Percentiles rank a stretch among this genome's conserved stretches.
These are phyloP conservation scores for Moesziomyces sp. DNA, from an alignment of 1,284 basidiomycete genomes.

Conservation along the genomic window DNA sequence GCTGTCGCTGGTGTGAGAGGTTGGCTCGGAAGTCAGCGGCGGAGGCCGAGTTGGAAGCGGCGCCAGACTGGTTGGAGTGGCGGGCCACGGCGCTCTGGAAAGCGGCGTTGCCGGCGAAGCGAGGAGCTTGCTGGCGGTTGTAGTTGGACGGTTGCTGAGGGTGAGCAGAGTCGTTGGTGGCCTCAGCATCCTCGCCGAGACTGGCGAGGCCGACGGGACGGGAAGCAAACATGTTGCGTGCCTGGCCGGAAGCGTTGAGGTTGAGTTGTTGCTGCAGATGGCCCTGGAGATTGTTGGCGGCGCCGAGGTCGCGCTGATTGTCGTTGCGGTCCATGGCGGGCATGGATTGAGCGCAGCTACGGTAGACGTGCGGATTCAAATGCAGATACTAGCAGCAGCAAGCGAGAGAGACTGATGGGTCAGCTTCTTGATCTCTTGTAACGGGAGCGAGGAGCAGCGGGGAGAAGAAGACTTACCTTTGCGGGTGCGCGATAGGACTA, in stretches of 20 bases:
- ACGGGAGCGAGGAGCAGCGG: too few species aligned
- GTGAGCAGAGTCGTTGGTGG: slow-evolving; percentile 15
- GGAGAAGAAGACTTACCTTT: too few species aligned
- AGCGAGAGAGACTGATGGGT: neutral
- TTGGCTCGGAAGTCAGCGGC: slow-evolving; percentile 34
- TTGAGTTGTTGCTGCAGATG: slow-evolving; percentile 62
- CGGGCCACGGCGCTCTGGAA: slow-evolving; percentile 61
- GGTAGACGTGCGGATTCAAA: neutral
- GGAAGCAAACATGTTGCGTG: slow-evolving; percentile 44
- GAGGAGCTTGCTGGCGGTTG: slow-evolving; percentile 49
- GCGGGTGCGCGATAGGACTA: too few species aligned
- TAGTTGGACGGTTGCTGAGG: slow-evolving; percentile 19
- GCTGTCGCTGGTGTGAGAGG: slow-evolving; percentile 53
- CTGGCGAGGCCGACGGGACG: slow-evolving; percentile 52
- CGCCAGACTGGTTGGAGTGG: slow-evolving; percentile 35
- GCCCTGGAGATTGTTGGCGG: slow-evolving; percentile 44
- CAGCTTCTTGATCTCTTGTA: too few species aligned
- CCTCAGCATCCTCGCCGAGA: slow-evolving; percentile 55
- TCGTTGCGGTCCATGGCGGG: slow-evolving; percentile 25
- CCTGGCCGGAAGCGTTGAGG: slow-evolving; percentile 22
- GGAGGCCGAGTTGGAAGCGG: slow-evolving; percentile 13
- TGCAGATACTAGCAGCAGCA: neutral
- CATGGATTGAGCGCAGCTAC: neutral
- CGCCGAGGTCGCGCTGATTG: slow-evolving; percentile 38
- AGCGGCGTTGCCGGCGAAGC: slow-evolving; percentile 61